phyloP scores from a whole-genome alignment of 2,329 filamentous ascomycete genomes.

The Knufia fluminis region DNA sequence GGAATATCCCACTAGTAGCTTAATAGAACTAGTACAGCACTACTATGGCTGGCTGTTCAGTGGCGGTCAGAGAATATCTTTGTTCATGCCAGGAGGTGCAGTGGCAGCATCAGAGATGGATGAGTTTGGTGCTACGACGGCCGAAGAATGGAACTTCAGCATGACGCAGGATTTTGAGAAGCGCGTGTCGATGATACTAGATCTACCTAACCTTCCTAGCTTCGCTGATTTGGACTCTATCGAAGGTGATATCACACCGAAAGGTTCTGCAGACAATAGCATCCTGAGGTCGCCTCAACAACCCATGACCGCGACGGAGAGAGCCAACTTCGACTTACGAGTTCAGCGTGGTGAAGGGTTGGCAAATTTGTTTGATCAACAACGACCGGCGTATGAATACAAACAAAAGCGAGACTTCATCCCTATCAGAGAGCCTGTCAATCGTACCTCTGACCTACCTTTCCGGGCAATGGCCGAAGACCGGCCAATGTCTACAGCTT shows the following conservation, averaged over 20 bases:
- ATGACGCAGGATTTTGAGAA: slow-evolving; percentile 53
- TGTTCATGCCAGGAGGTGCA: slow-evolving; percentile 53
- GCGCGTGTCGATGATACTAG: slow-evolving; percentile 38
- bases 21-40: slow-evolving; percentile 38
- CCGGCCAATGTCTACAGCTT: slow-evolving; percentile 37
- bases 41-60: slow-evolving; percentile 42
- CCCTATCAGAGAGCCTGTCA: slow-evolving; percentile 28
- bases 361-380: slow-evolving; percentile 49
- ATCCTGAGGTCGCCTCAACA: slow-evolving; percentile 18
- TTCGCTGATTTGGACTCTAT: slow-evolving; percentile 37
- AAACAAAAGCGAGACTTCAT: slow-evolving; percentile 44
- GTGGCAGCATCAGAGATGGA: slow-evolving; percentile 44
- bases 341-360: slow-evolving; percentile 49
- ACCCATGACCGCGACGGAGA: slow-evolving; percentile 36
- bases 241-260: slow-evolving; percentile 32
- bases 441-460: slow-evolving; percentile 45
- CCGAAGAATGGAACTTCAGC: slow-evolving; percentile 57
- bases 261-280: slow-evolving; percentile 12
- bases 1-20: slow-evolving; percentile 34
- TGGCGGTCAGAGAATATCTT: slow-evolving; percentile 43
- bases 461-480: slow-evolving; percentile 29
- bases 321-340: slow-evolving; percentile 47
- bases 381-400: slow-evolving; percentile 49
- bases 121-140: slow-evolving; percentile 33
- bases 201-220: slow-evolving; percentile 25